Evolutionary conservation across 352 stramenopile genomes (phyloP).

Genomic region (Globisporangium spinosum): DNA sequence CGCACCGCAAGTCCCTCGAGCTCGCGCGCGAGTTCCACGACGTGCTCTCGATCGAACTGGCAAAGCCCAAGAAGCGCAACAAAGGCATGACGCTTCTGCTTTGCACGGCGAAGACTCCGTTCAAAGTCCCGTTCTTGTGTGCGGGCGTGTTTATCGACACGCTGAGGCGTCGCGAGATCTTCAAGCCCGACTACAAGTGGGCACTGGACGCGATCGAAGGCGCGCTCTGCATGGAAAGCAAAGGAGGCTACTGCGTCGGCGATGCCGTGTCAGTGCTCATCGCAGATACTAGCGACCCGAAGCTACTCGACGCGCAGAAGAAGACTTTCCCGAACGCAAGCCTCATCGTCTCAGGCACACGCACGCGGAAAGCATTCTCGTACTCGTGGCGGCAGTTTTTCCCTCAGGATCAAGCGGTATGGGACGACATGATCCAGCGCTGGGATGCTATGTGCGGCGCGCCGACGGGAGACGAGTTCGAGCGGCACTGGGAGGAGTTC

Average conservation of each 20-base stretch:
- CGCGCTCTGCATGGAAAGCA: conserved; percentile 1
- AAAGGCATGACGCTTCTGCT: conserved; percentile 5
- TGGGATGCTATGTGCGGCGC: conserved; percentile 4
- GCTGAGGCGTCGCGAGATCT: neutral
- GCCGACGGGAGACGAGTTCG: neutral
- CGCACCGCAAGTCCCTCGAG: conserved; percentile 9
- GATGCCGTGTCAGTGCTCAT: conserved; percentile 5
- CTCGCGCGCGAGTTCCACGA: conserved; percentile 8
- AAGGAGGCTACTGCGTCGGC: neutral
- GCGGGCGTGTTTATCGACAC: conserved; percentile 3
- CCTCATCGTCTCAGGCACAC: neutral
- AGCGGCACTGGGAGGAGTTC: neutral
- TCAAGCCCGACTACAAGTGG: conserved; percentile 9
- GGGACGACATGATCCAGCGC: neutral
- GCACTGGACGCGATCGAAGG: conserved; percentile 1
- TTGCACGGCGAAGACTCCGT: conserved; percentile 3
- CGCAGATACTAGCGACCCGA: neutral
- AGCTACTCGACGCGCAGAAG: conserved; percentile 4
- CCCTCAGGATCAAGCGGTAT: neutral
- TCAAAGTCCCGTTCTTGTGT: conserved; percentile 5
- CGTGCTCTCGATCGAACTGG: conserved; percentile 6
- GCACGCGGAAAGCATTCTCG: neutral
- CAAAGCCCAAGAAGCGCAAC: neutral
- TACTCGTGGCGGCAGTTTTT: conserved; percentile 3
- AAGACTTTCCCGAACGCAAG: conserved; percentile 6